Evolutionary conservation across 129 eudicot species (phyloP), one percentile per base, ranked within the genome.

Genomic region (Lactuca sativa): DNA sequence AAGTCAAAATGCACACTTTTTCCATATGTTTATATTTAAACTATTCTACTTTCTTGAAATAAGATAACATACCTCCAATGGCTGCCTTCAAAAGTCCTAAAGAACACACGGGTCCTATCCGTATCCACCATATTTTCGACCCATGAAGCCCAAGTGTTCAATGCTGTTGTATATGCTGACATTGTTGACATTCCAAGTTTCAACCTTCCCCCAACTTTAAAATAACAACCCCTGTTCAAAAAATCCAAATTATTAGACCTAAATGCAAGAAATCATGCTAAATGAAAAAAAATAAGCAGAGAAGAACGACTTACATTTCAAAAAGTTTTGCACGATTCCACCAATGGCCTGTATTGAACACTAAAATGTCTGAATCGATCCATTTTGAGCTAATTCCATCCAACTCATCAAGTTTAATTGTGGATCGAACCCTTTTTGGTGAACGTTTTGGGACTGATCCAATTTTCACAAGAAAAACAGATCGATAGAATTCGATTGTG

Each of bases 311-410:
- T 84, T 73, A 88, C 93, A 86, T 66, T 66, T 82, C 82, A 74
- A 86, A 90, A 54, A 90, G 95, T 83, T 90, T 90, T 10, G 86
- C 82, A 0, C 83, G 90, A 36, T 84, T 87, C 97, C 97, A 90
- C 97, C 97, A 90, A 67, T 90, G 97, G 33, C 97, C 97, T 3
- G 97, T 71, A 82, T 86, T 86, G n/a, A 90, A 90, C 58, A 90
- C 73, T 56, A 90, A 88, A 67, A 90, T 70, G 74, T 90, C 97
- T 2, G 97, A 84, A 74, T 90, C 78, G 34, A 78, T 74, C 97
- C 97, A 86, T 54, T 80, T 86, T 1, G 75, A 75, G 59, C 85
- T 90, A 44, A 76, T 58, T 32, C 49, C 80, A 86, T 90, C 97
- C 85, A 90, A 32, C 58, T 77, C 80, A 65, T 90, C 97, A 33